These are phyloP conservation scores for Leishmania major DNA, from an alignment of 208 protist species.

Conservation along the genomic window DNA sequence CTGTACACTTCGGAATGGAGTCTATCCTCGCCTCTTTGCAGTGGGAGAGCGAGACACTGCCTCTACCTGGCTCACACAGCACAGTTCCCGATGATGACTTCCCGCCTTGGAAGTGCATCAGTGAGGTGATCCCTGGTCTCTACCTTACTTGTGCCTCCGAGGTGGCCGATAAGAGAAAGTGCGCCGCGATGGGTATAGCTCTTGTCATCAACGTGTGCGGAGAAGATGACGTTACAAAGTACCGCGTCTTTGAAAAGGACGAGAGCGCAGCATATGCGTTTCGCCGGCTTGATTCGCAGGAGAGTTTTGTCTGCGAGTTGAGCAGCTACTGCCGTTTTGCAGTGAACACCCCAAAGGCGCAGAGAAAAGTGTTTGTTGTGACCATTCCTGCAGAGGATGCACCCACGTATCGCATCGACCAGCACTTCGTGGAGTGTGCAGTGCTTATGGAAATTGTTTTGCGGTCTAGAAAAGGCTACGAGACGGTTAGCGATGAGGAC, in stretches of 20 bases:
- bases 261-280: slow-evolving; percentile 11
- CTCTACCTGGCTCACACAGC: slow-evolving; percentile 41
- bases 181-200: slow-evolving; percentile 34
- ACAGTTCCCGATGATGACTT: slow-evolving; percentile 24
- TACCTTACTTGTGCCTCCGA: slow-evolving; percentile 75
- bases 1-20: slow-evolving; percentile 4
- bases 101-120: slow-evolving; percentile 66
- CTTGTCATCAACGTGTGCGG: slow-evolving; percentile 80
- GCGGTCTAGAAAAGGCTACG: slow-evolving; percentile 19
- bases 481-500: background rate
- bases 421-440: slow-evolving; percentile 68
- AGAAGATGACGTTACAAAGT: slow-evolving; percentile 45
- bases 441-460: slow-evolving; percentile 71
- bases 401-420: slow-evolving; percentile 72
- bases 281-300: slow-evolving; percentile 40
- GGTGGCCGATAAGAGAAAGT: slow-evolving; percentile 40
- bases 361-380: slow-evolving; percentile 65
- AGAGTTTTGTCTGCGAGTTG: slow-evolving; percentile 51
- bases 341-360: slow-evolving; percentile 17
- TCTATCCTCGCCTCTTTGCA: slow-evolving; percentile 27
- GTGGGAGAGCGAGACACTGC: slow-evolving; percentile 34
- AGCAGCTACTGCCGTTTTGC: slow-evolving; percentile 39
- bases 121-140: slow-evolving; percentile 77
- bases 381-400: slow-evolving; percentile 70
- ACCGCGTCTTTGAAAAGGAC: slow-evolving; percentile 53